These are phyloP conservation scores for Pichia californica DNA, from an alignment of 805 yeast species.

Conservation along the genomic window DNA sequence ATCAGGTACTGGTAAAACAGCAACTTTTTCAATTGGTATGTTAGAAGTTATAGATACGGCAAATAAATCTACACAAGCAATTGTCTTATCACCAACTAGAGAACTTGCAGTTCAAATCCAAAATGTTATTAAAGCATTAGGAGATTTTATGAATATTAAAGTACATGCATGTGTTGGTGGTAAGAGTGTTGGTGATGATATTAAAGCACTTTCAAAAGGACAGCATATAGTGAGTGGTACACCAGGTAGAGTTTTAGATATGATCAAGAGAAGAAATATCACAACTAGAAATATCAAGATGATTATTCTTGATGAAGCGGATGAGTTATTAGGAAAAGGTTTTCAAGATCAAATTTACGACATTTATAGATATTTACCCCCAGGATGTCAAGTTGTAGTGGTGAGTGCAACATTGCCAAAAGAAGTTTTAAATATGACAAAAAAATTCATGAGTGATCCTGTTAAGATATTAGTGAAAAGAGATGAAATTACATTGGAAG, in stretches of 20 bases:
- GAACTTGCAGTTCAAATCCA: slow-evolving; percentile 96
- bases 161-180: slow-evolving; percentile 99
- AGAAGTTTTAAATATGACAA: slow-evolving; percentile 86
- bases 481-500: slow-evolving; percentile 93
- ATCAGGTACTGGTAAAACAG: slow-evolving; percentile 90
- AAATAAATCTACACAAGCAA: slow-evolving; percentile 77
- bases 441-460: slow-evolving; percentile 91
- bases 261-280: slow-evolving; percentile 86
- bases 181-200: slow-evolving; percentile 81
- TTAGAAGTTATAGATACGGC: slow-evolving; percentile 59
- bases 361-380: slow-evolving; percentile 82
- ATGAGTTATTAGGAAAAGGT: slow-evolving; percentile 89
- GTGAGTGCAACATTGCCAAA: slow-evolving; percentile 92
- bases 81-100: slow-evolving; percentile 94
- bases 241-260: slow-evolving; percentile 95
- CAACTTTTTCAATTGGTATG: slow-evolving; percentile 70
- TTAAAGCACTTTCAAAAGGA: slow-evolving; percentile 74
- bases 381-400: slow-evolving; percentile 87
- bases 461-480: slow-evolving; percentile 90
- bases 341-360: slow-evolving; percentile 95
- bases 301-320: slow-evolving; percentile 97
- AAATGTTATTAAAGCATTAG: slow-evolving; percentile 84
- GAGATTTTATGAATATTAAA: slow-evolving; percentile 81
- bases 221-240: slow-evolving; percentile 96
- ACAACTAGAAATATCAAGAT: slow-evolving; percentile 80